Conservation (phyloP, 148 eudicot genomes). For the Mesembryanthemum crystallinum region DNA sequence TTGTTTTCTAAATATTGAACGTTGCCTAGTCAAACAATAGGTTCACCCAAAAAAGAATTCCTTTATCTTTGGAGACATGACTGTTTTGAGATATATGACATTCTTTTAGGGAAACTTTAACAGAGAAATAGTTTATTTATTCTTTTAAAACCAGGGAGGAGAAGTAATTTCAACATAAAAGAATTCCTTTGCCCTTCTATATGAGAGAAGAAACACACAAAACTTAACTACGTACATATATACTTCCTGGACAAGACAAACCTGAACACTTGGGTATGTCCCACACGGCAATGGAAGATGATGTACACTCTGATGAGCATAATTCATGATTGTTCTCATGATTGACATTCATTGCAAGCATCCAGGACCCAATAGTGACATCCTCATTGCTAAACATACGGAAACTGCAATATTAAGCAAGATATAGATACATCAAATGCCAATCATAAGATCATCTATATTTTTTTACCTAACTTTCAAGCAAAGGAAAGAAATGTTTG, state of each 20-base stretch:
- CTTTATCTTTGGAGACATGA: too few relatives aligned
- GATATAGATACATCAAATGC: conserved; percentile 7
- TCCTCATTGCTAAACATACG: conserved; percentile 99
- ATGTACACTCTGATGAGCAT: conserved; percentile 69
- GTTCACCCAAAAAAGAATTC: not conserved
- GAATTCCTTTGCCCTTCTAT: not conserved
- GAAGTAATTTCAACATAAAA: not conserved
- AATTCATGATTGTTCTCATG: conserved; percentile 67
- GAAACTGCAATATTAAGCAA: conserved; percentile 51
- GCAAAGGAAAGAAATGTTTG: not conserved
- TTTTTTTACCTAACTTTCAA: not conserved
- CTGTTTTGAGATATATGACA: not conserved
- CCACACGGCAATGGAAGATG: conserved; percentile 91
- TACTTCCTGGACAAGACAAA: conserved; percentile 25
- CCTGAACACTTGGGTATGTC: conserved; percentile 97
- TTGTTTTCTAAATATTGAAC: too few relatives aligned
- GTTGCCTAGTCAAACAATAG: too few relatives aligned
- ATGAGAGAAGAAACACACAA: not conserved
- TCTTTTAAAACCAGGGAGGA: not conserved
- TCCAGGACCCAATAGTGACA: conserved; percentile 95
- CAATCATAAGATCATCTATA: not conserved
- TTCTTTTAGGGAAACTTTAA: not conserved
- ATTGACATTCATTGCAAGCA: conserved; percentile 98
- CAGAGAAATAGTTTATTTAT: not conserved
- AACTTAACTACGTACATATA: not conserved